A percentile compares a stretch with the other conserved stretches of the same genome.
Conservation (phyloP, 2,329 filamentous ascomycete species). For the Pseudogymnoascus sp. region DNA sequence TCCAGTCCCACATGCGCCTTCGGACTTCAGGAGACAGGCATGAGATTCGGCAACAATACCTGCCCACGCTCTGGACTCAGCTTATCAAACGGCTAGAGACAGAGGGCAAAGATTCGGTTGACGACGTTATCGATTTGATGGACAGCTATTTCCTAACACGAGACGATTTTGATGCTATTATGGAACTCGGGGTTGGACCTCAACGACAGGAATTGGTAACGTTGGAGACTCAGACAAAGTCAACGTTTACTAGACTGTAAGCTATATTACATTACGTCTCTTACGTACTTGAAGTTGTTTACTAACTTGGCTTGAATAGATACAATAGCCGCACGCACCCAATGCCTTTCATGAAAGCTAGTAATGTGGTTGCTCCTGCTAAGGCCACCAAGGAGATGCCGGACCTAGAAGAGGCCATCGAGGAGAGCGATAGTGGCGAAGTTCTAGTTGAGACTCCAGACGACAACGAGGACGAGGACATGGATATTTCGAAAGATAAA, state of each 20-base stretch:
- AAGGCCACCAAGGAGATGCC: slow-evolving; percentile 69
- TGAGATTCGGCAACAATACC: slow-evolving; percentile 89
- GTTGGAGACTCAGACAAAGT: slow-evolving; percentile 79
- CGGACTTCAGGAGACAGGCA: slow-evolving; percentile 84
- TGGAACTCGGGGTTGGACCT: slow-evolving; percentile 82
- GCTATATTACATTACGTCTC: slow-evolving; percentile 31
- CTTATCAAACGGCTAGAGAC: slow-evolving; percentile 66
- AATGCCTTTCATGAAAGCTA: slow-evolving; percentile 93
- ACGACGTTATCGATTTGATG: slow-evolving; percentile 87
- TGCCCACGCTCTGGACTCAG: slow-evolving; percentile 80
- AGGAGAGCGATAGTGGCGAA: slow-evolving; percentile 77
- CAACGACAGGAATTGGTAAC: slow-evolving; percentile 70
- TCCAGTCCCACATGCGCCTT: slow-evolving; percentile 95
- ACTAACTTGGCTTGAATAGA: slow-evolving; percentile 35
- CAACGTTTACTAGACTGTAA: slow-evolving; percentile 81
- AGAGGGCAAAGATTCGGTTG: slow-evolving; percentile 76
- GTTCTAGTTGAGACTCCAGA: slow-evolving; percentile 50
- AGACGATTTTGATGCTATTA: slow-evolving; percentile 88
- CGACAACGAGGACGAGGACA: slow-evolving; percentile 65
- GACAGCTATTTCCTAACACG: slow-evolving; percentile 92
- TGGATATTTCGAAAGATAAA: slow-evolving; percentile 90
- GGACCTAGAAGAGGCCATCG: slow-evolving; percentile 92
- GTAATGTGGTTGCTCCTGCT: slow-evolving; percentile 66
- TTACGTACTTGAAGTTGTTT: neutral
- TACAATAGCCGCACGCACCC: slow-evolving; percentile 86